phyloP scores from a whole-genome alignment of 108 stramenopile species.

The Bacterosira constricta region DNA sequence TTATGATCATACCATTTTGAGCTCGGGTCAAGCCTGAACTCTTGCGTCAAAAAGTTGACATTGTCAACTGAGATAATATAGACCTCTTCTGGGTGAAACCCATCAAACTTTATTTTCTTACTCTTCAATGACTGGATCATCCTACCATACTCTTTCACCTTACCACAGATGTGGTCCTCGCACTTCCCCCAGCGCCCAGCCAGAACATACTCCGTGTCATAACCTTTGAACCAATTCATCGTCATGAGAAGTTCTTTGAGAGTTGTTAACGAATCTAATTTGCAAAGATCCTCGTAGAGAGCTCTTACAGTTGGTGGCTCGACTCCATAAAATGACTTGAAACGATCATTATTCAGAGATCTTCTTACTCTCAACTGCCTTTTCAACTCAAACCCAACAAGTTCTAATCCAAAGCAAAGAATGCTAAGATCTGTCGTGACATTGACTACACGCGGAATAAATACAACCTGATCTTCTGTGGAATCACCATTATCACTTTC shows the following conservation, averaged over 20 bases:
- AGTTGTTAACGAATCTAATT: not conserved
- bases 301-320: conserved; percentile 4
- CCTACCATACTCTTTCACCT: not conserved
- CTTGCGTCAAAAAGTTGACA: conserved; percentile 1
- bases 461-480: too few species aligned
- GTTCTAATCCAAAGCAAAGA: too few species aligned
- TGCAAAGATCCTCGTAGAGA: not conserved
- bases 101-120: conserved; percentile 8
- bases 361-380: too few species aligned
- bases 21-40: conserved; percentile 7
- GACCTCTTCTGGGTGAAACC: not conserved
- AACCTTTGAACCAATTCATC: conserved; percentile 6
- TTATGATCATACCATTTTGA: conserved; percentile 8
- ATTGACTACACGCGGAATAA: too few species aligned
- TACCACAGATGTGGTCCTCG: not conserved
- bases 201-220: conserved; percentile 4
- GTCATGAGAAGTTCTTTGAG: conserved; percentile 12
- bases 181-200: conserved; percentile 7
- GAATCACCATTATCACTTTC: too few species aligned
- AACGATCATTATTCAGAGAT: too few species aligned
- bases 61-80: not conserved
- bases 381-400: too few species aligned
- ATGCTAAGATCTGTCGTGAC: too few species aligned
- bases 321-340: conserved; percentile 12
- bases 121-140: not conserved